A percentile compares a stretch with the other conserved stretches of the same genome.
Conservation (phyloP, 768 basidiomycete genomes). For the Rubroboletus satanas region DNA sequence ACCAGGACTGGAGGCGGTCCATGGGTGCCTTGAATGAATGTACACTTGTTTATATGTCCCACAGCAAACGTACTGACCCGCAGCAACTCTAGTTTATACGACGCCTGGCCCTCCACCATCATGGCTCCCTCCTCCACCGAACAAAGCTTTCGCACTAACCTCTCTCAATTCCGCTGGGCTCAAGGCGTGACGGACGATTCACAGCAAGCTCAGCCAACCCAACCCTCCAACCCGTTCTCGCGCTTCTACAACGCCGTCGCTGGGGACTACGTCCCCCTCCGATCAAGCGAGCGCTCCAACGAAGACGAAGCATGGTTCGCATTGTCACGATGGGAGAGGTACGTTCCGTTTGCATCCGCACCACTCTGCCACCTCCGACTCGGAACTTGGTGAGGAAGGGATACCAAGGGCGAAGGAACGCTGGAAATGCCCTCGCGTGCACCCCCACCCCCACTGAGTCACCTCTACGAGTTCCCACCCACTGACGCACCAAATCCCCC, state of each 20-base stretch:
- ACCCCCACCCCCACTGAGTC: neutral
- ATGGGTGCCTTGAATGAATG: neutral
- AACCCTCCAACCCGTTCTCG: slow-evolving; percentile 63
- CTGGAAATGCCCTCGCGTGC: neutral
- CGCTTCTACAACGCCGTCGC: slow-evolving; percentile 85
- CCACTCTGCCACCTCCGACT: neutral
- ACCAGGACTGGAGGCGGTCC: slow-evolving; percentile 47
- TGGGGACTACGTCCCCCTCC: slow-evolving; percentile 83
- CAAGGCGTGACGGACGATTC: slow-evolving; percentile 70
- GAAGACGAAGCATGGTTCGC: slow-evolving; percentile 97
- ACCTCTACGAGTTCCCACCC: neutral
- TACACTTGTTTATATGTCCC: neutral
- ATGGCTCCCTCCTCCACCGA: slow-evolving; percentile 38
- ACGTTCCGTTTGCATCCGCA: neutral
- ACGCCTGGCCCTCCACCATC: neutral
- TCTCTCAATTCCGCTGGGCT: slow-evolving; percentile 88
- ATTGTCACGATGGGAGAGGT: slow-evolving; percentile 92
- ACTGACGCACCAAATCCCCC: neutral
- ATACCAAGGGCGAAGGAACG: too few species aligned
- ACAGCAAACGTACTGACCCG: neutral
- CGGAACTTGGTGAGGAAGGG: neutral
- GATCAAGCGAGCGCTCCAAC: slow-evolving; percentile 76
- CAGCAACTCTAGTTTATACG: neutral
- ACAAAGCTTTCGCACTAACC: slow-evolving; percentile 67
- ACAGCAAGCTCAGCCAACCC: slow-evolving; percentile 38